Evolutionary conservation across 2,329 filamentous ascomycete genomes (phyloP).

Genomic region (Coleophoma cylindrospora): DNA sequence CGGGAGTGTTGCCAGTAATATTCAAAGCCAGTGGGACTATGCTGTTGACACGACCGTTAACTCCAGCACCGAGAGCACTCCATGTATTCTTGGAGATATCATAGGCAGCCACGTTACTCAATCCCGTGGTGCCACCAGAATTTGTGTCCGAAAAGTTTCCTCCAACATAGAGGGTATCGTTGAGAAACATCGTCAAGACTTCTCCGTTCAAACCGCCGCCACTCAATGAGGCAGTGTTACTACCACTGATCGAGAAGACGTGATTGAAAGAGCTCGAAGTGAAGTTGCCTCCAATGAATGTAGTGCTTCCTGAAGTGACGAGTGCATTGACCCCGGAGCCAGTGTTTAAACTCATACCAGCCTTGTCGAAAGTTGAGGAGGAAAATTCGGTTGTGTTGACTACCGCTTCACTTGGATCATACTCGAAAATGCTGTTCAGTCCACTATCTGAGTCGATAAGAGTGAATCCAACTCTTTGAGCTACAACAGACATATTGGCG

Average conservation of each 20-base stretch:
- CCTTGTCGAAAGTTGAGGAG: constrained; percentile 69
- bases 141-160: constrained; percentile 77
- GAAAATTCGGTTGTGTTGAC: constrained; percentile 59
- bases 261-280: constrained; percentile 64
- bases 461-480: constrained; percentile 77
- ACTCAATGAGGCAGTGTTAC: constrained; percentile 55
- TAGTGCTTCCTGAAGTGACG: constrained; percentile 55
- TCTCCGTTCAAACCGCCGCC: constrained; percentile 74
- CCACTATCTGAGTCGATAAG: constrained; percentile 70
- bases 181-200: constrained; percentile 67
- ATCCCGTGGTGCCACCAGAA: constrained; percentile 52
- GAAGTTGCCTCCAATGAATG: constrained; percentile 84
- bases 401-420: constrained; percentile 59
- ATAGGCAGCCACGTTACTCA: constrained; percentile 75
- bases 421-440: constrained; percentile 88
- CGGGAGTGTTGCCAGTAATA: constrained; percentile 60
- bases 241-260: constrained; percentile 67
- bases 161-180: constrained; percentile 71
- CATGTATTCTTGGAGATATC: constrained; percentile 65
- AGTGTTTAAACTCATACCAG: constrained; percentile 64
- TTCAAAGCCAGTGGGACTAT: constrained; percentile 79
- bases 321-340: constrained; percentile 68
- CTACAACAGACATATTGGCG: constrained; percentile 71
- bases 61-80: constrained; percentile 76
- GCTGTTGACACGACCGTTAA: constrained; percentile 71